phyloP scores from a whole-genome alignment of 352 stramenopile genomes.

The Phytophthora pluvialis region DNA sequence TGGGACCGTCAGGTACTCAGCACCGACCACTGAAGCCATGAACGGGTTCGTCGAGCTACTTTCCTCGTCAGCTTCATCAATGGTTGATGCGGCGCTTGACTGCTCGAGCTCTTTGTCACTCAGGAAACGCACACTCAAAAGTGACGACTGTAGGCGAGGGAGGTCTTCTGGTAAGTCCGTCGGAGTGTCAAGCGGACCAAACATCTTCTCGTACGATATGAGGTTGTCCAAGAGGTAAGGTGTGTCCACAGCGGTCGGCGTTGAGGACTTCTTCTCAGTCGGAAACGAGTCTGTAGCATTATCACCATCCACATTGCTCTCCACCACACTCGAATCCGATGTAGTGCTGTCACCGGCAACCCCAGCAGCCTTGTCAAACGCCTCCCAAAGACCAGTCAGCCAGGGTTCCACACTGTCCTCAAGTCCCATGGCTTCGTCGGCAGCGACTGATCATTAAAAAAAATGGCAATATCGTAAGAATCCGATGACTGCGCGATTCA shows the following conservation, averaged over 20 bases:
- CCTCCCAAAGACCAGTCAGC: slow-evolving; percentile 64
- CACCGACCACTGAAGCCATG: slow-evolving; percentile 43
- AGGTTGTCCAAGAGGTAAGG: slow-evolving; percentile 51
- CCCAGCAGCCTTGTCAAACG: slow-evolving; percentile 49
- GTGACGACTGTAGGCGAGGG: slow-evolving; percentile 58
- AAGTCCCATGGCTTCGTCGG: slow-evolving; percentile 94
- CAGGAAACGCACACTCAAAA: slow-evolving; percentile 56
- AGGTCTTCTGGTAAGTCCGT: slow-evolving; percentile 57
- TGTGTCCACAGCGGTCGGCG: not conserved
- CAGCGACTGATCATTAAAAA: slow-evolving; percentile 54
- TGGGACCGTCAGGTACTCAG: slow-evolving; percentile 57
- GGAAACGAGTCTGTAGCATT: not conserved
- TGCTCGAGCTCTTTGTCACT: slow-evolving; percentile 27
- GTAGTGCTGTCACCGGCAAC: slow-evolving; percentile 2
- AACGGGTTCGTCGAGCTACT: slow-evolving; percentile 62
- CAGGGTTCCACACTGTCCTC: slow-evolving; percentile 96
- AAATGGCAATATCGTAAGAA: not conserved
- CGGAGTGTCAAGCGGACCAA: slow-evolving; percentile 40
- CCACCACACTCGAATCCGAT: slow-evolving; percentile 35
- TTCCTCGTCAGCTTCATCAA: slow-evolving; percentile 29
- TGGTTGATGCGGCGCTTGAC: not conserved
- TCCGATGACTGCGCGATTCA: not conserved
- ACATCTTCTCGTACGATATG: slow-evolving; percentile 68
- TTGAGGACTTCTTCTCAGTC: not conserved
- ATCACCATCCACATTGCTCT: slow-evolving; percentile 2